These are phyloP conservation scores for Kappamyces sp. DNA, from an alignment of 192 early-diverging fungal genomes.

Conservation along the genomic window DNA sequence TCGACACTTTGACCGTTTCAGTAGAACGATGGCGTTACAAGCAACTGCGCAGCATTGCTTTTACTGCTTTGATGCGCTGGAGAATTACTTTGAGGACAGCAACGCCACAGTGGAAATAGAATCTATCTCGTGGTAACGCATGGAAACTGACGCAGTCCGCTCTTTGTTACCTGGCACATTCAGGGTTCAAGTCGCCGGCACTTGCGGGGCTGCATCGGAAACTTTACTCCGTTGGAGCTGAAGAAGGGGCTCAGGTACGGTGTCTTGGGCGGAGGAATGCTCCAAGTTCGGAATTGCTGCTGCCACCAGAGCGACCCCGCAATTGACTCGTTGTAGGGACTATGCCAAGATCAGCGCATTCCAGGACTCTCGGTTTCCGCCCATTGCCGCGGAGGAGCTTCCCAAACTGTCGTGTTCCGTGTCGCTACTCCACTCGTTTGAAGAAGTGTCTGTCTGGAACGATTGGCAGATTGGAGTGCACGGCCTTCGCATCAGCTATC, in stretches of 20 bases:
- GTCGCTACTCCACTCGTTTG: slow-evolving; percentile 86
- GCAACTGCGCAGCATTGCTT: slow-evolving; percentile 53
- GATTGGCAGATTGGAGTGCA: slow-evolving; percentile 88
- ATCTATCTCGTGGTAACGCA: slow-evolving; percentile 13
- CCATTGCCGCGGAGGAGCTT: slow-evolving; percentile 66
- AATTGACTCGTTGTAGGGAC: neutral
- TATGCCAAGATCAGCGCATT: slow-evolving; percentile 56
- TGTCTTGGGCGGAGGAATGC: slow-evolving; percentile 62
- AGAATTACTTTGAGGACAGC: slow-evolving; percentile 51
- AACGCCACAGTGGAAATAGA: slow-evolving; percentile 28
- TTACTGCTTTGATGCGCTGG: slow-evolving; percentile 77
- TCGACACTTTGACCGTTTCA: neutral
- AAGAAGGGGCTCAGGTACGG: slow-evolving; percentile 70
- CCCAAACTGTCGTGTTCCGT: slow-evolving; percentile 65
- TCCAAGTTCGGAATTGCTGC: neutral
- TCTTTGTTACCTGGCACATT: slow-evolving; percentile 80
- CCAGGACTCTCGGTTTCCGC: slow-evolving; percentile 75
- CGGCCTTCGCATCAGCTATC: slow-evolving; percentile 92
- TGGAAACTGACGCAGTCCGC: slow-evolving; percentile 60
- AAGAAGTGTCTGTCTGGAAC: slow-evolving; percentile 58
- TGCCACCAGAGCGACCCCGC: neutral
- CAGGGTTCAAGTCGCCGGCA: slow-evolving; percentile 27
- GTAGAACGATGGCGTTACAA: neutral
- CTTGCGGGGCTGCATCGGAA: slow-evolving; percentile 92
- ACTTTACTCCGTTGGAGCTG: slow-evolving; percentile 68